Evolutionary conservation across 208 protist genomes (phyloP), one percentile per base, ranked within the genome.

Genomic region (Acanthamoeba culbertsoni): DNA sequence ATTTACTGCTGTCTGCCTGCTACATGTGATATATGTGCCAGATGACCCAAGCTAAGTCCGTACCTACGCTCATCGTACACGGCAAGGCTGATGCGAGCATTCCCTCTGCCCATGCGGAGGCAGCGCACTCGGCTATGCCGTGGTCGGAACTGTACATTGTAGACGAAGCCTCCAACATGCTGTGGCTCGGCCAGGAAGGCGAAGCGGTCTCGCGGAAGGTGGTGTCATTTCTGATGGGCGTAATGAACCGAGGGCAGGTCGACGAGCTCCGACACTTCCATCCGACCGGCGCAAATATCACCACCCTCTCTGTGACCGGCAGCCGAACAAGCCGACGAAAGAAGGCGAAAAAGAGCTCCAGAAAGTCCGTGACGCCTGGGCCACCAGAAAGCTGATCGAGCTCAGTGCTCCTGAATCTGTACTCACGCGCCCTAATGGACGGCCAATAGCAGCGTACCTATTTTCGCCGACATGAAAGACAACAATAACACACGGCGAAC

Each of bases 21-120:
- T n/a, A n/a, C n/a, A n/a, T n/a, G n/a, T n/a, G n/a, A n/a, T n/a
- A n/a, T n/a, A n/a, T n/a, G n/a, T n/a, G n/a, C n/a, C 68, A 79
- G 68, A 79, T 79, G 68, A 31, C 18, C 12, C 68, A 42, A 51
- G 68, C 68, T 51, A 42, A 79, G 37, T 79, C 68, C 40, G 68
- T 79, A 28, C 68, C 68, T 12, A 20, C 68, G 35, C 42, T 79
- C 40, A 79, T 79, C 42, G 68, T 79, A 28, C 68, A 79, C 42
- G 68, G 68, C 40, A 79, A 79, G 42, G 68, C 68, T n/a, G 68
- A 79, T 42, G 26, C 43, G 68, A 79, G 68, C 68, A 42, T 79
- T 40, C 68, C 33, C 18, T 18, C 35, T 3, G 18, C 37, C 1
- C 68, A 79, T 28, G 68, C 68, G 14, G 68, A 79, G 68, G 14